Base-by-base conservation (phyloP, 176 grass and related monocot genomes). In the Secale cereale region DNA sequence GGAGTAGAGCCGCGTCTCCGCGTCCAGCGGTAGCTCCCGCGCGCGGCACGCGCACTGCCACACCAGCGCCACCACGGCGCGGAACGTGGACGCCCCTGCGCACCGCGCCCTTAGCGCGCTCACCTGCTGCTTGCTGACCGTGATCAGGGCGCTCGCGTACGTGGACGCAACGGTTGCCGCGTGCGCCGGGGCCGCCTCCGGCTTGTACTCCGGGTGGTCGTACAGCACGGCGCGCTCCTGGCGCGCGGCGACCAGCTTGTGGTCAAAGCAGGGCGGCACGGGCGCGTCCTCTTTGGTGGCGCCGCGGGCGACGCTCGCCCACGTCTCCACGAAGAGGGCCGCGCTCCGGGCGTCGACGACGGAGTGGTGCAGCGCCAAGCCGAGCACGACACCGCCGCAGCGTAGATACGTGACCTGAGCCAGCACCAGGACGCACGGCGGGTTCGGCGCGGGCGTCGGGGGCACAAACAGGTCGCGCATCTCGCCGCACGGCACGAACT, bases 301-400 rank as follows among this genome's bases (percentile, higher is more conserved):
- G 5, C 62, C 81, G 4, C 85, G 78, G 35, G 83, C 32, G 13
- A 90, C 79, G 79, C 56, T 79, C 1, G 89, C 83, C 89, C 91
- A 97, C 0, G 91, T 88, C 76, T 94, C 90, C 4, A 82, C 60
- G 80, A 97, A 97, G 66, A 87, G 85, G 9, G 85, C 28, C 16
- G 82, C 85, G 54, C 87, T 43, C 4, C 85, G n/a, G 28, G 57
- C 94, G 74, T 97, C 94, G 0, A 77, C 76, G 12, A 84, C 8
- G 0, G 76, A 80, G 83, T 97, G 92, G 64, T 97, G 91, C 78
- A 88, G n/a, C 1, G 90, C 86, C 8, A 30, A 66, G 10, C 91
- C 92, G 27, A 97, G 71, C 45, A 86, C 90, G 9, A 90, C 92
- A 36, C 92, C 94, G 22, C 92, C 94, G 73, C 94, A 97, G 27